phyloP scores from a whole-genome alignment of 768 basidiomycete species.

The Tylopilus rubrobrunneus region DNA sequence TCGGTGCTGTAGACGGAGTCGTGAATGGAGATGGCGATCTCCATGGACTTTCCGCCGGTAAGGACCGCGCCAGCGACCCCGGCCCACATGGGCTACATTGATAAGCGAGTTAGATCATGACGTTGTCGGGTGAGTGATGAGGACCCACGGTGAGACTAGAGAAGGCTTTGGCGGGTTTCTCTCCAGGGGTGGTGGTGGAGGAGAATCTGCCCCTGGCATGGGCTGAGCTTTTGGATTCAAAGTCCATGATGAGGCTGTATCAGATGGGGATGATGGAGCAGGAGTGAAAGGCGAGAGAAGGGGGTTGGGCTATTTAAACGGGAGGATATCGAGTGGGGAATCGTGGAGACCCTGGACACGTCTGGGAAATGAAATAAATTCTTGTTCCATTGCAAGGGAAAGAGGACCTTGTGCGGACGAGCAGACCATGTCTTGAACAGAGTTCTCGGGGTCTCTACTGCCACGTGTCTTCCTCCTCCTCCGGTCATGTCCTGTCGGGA shows the following conservation, averaged over 20 bases:
- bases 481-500: slow-evolving; percentile 39
- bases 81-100: slow-evolving; percentile 78
- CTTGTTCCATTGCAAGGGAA: no score
- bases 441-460: slow-evolving; percentile 23
- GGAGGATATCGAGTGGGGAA: background rate
- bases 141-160: slow-evolving; percentile 62
- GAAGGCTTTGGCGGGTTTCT: slow-evolving; percentile 53
- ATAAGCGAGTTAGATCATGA: slow-evolving; percentile 15
- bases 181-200: slow-evolving; percentile 32
- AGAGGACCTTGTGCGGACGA: no score
- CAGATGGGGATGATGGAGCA: slow-evolving; percentile 34
- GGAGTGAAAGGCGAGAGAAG: slow-evolving; percentile 14
- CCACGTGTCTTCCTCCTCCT: background rate
- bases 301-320: slow-evolving; percentile 33
- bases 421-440: slow-evolving; percentile 8
- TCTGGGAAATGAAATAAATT: no score
- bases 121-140: background rate
- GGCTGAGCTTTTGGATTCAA: slow-evolving; percentile 61
- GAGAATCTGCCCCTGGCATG: slow-evolving; percentile 61
- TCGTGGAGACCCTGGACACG: no score
- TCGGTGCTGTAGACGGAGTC: slow-evolving; percentile 85
- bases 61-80: slow-evolving; percentile 65
- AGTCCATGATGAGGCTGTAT: slow-evolving; percentile 32
- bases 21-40: slow-evolving; percentile 76
- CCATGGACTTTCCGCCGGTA: slow-evolving; percentile 57